phyloP scores from a whole-genome alignment of 2,329 filamentous ascomycete genomes.

The Myriosclerotinia duriaeana region DNA sequence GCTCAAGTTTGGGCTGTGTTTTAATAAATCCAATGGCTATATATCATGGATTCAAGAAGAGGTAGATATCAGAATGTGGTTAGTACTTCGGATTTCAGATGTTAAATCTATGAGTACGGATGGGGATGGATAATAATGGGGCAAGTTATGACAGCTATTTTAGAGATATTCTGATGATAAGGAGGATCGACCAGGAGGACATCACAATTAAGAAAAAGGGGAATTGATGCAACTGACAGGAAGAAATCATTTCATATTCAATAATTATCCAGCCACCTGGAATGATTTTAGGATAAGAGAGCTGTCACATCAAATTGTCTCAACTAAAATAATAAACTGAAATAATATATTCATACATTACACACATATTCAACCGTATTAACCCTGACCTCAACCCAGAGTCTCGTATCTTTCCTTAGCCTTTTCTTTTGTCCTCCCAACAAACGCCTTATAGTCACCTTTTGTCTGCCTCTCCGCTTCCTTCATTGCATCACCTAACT shows the following conservation, averaged over 20 bases:
- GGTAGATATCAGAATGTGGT: no score
- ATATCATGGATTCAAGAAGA: no score
- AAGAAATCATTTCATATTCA: neutral
- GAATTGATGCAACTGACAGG: neutral
- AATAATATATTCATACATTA: slow-evolving; percentile 8
- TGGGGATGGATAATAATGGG: no score
- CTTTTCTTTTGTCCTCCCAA: slow-evolving; percentile 63
- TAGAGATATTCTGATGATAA: no score
- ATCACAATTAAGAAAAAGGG: no score
- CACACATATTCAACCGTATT: neutral
- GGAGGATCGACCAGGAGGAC: no score
- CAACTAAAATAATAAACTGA: neutral
- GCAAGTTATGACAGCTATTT: no score
- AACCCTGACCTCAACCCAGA: slow-evolving; percentile 44
- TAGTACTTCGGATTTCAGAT: no score
- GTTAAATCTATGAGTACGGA: no score
- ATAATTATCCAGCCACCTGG: neutral
- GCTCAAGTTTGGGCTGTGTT: no score
- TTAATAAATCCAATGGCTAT: no score
- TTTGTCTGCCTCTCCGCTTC: slow-evolving; percentile 62
- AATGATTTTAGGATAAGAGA: neutral
- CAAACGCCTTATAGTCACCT: slow-evolving; percentile 60
- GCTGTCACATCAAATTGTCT: neutral
- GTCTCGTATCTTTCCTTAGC: slow-evolving; percentile 65
- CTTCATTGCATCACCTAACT: slow-evolving; percentile 65